Conservation (phyloP, 371 early-diverging fungal genomes). For the Apophysomyces sp. region DNA sequence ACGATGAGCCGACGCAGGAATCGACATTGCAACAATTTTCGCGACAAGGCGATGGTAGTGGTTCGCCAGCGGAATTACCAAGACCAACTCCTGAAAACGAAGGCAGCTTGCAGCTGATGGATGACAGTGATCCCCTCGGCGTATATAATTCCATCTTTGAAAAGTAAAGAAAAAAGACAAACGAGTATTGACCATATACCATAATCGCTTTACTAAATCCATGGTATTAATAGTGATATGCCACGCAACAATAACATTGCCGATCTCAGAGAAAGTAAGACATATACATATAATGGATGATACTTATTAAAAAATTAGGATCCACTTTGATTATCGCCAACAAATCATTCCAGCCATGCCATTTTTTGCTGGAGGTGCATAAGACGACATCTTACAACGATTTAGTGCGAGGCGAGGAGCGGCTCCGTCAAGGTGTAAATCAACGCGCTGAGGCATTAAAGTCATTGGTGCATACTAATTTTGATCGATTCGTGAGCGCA, state of each 20-base stretch:
- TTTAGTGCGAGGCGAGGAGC: slow-evolving; percentile 70
- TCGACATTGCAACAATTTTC: slow-evolving; percentile 38
- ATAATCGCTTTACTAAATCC: neutral
- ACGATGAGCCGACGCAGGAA: slow-evolving; percentile 23
- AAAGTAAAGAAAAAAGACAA: slow-evolving; percentile 26
- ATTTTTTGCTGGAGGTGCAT: slow-evolving; percentile 85
- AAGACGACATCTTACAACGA: slow-evolving; percentile 80
- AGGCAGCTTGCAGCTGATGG: slow-evolving; percentile 35
- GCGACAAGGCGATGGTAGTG: slow-evolving; percentile 19
- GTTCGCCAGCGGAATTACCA: neutral
- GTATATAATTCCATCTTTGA: slow-evolving; percentile 43
- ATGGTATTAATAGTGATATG: slow-evolving; percentile 17
- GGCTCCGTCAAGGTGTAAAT: slow-evolving; percentile 71
- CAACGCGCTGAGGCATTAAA: slow-evolving; percentile 86
- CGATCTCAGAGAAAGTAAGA: slow-evolving; percentile 49
- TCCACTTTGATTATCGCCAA: slow-evolving; percentile 49
- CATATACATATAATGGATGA: neutral
- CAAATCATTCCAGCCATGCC: slow-evolving; percentile 78
- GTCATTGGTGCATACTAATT: slow-evolving; percentile 88
- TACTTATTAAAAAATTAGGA: slow-evolving; percentile 19
- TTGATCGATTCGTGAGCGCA: slow-evolving; percentile 95
- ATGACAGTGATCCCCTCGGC: slow-evolving; percentile 49
- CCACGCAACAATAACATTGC: slow-evolving; percentile 34
- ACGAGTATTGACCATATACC: neutral
- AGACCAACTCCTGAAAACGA: slow-evolving; percentile 19